phyloP scores from a whole-genome alignment of 179 eudicot genomes.

The Nepenthes alata region DNA sequence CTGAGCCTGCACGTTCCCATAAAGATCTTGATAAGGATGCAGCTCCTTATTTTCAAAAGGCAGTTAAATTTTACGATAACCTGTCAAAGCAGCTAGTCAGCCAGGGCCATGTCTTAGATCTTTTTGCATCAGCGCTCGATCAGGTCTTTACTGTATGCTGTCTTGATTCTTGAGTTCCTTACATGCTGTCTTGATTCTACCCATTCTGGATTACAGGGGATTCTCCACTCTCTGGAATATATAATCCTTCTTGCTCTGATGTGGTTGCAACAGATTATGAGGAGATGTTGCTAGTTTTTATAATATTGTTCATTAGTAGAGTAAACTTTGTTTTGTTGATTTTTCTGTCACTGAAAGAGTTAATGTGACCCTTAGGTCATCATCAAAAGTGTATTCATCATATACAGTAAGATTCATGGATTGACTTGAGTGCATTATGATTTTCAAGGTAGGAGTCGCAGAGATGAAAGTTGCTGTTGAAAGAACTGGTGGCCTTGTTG shows the following conservation, averaged over 20 bases:
- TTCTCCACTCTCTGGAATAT: neutral
- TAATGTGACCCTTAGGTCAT: too few species aligned
- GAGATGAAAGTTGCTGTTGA: slow-evolving; percentile 92
- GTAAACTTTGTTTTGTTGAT: too few species aligned
- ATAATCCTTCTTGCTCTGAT: too few species aligned
- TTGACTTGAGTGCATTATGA: slow-evolving; percentile 4
- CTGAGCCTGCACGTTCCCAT: slow-evolving; percentile 95
- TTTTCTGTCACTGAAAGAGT: too few species aligned
- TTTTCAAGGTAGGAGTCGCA: slow-evolving; percentile 81
- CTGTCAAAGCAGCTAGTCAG: slow-evolving; percentile 77
- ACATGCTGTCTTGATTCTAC: too few species aligned
- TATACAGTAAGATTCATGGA: neutral
- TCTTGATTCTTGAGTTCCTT: neutral
- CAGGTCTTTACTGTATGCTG: slow-evolving; percentile 34
- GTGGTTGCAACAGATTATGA: too few species aligned
- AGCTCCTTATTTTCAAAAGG: slow-evolving; percentile 81
- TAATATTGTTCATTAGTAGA: too few species aligned
- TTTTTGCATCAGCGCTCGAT: slow-evolving; percentile 97
- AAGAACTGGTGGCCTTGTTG: slow-evolving; percentile 94
- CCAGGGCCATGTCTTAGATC: slow-evolving; percentile 90
- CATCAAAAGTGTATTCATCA: slow-evolving; percentile 5
- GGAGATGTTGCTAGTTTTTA: too few species aligned
- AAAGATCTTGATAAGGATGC: slow-evolving; percentile 99
- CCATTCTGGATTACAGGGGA: too few species aligned
- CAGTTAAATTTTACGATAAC: slow-evolving; percentile 72